Conservation (phyloP, 805 yeast genomes). For the Yueomyces sinensis region DNA sequence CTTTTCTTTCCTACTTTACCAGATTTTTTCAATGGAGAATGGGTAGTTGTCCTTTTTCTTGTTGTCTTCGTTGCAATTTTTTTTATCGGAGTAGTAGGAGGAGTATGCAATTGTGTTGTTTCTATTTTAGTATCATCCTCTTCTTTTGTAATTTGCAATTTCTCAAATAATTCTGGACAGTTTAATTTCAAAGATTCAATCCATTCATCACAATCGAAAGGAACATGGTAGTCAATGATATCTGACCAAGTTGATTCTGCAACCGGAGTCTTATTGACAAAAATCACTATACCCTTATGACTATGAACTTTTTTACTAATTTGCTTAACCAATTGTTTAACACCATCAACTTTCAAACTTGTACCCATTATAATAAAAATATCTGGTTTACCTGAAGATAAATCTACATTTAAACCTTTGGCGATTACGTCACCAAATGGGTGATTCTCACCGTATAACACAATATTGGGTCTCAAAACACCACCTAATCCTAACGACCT, state of each 20-base stretch:
- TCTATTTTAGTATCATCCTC: too few species aligned
- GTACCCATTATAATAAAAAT: conserved; percentile 81
- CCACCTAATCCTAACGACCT: conserved; percentile 63
- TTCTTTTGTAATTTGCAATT: too few species aligned
- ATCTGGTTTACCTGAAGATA: conserved; percentile 51
- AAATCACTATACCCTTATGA: conserved; percentile 62
- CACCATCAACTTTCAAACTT: conserved; percentile 82
- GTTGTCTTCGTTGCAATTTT: too few species aligned
- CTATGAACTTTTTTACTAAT: conserved; percentile 61
- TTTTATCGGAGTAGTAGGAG: too few species aligned
- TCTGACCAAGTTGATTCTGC: conserved; percentile 54
- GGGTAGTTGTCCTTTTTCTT: too few species aligned
- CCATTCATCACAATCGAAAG: conserved; percentile 75
- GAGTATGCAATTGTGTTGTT: too few species aligned
- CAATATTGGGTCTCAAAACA: conserved; percentile 73
- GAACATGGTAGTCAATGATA: conserved; percentile 65
- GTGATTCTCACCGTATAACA: conserved; percentile 87
- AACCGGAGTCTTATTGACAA: conserved; percentile 58
- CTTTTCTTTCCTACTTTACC: too few species aligned
- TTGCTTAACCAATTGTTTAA: conserved; percentile 58
- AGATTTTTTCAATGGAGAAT: too few species aligned
- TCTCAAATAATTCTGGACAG: conserved; percentile 49
- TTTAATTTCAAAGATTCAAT: conserved; percentile 40
- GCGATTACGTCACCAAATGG: conserved; percentile 76
- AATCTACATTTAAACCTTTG: conserved; percentile 51